Evolutionary conservation across 495 filamentous ascomycete species (phyloP).

Genomic region (Penicillium herquei): DNA sequence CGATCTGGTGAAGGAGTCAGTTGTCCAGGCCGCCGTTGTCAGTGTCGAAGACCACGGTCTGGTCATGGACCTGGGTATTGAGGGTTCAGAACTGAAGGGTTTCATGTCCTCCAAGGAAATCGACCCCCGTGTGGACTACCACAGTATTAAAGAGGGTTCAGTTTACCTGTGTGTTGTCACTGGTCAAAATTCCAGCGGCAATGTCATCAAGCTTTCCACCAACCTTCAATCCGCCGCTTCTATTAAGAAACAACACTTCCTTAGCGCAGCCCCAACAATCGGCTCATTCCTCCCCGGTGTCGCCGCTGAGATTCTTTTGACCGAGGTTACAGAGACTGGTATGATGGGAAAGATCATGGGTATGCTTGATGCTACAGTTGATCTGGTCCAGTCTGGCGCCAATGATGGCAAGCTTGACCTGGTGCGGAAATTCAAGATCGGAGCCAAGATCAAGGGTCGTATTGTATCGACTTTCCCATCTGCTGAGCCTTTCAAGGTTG

Average conservation of each 20-base stretch:
- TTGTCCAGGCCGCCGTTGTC: conserved; percentile 79
- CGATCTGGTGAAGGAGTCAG: conserved; percentile 67
- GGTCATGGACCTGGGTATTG: conserved; percentile 85
- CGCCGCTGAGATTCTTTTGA: conserved; percentile 79
- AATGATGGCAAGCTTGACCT: conserved; percentile 63
- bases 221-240: conserved; percentile 63
- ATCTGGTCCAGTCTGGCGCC: conserved; percentile 80
- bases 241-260: conserved; percentile 66
- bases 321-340: conserved; percentile 61
- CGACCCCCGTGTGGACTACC: conserved; percentile 54
- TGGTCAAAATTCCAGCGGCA: conserved; percentile 71
- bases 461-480: conserved; percentile 81
- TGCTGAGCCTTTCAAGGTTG: conserved; percentile 75
- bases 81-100: conserved; percentile 63
- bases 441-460: conserved; percentile 80
- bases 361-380: conserved; percentile 81
- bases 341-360: conserved; percentile 89
- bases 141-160: conserved; percentile 69
- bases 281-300: conserved; percentile 88
- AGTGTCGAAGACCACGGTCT: conserved; percentile 95
- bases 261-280: conserved; percentile 78
- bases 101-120: conserved; percentile 92
- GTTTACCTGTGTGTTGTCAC: conserved; percentile 82
- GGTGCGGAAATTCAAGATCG: conserved; percentile 71
- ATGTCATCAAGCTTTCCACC: conserved; percentile 82